Conservation (phyloP, 2,329 filamentous ascomycete species). For the Teratosphaeria epicoccoides region DNA sequence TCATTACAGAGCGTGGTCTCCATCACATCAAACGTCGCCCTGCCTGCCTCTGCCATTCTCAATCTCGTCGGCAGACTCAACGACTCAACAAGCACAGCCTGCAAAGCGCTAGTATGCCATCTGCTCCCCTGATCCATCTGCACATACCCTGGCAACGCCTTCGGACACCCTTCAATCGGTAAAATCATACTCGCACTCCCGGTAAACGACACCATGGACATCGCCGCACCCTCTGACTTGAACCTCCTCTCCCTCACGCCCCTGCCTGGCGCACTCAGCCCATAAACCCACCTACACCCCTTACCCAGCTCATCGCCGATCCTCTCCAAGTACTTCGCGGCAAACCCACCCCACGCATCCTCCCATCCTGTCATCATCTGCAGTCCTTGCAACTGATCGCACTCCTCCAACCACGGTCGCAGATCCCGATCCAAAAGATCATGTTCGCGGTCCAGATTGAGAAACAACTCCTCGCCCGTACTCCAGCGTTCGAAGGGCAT, state of each 20-base stretch:
- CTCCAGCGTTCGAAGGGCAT: constrained; percentile 73
- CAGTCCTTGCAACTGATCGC: constrained; percentile 80
- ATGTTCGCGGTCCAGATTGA: constrained; percentile 49
- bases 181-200: constrained; percentile 66
- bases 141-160: constrained; percentile 46
- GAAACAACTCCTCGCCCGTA: constrained; percentile 62
- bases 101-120: constrained; percentile 73
- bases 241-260: constrained; percentile 34
- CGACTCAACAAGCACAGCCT: constrained; percentile 67
- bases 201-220: constrained; percentile 57
- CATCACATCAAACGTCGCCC: constrained; percentile 50
- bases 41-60: constrained; percentile 33
- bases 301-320: constrained; percentile 88
- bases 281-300: constrained; percentile 77
- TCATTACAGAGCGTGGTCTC: constrained; percentile 59
- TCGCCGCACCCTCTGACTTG: constrained; percentile 58
- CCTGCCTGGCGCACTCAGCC: constrained; percentile 40
- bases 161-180: constrained; percentile 57
- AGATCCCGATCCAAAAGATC: constrained; percentile 87
- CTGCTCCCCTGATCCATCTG: constrained; percentile 51
- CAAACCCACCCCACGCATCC: constrained; percentile 42
- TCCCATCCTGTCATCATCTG: constrained; percentile 50
- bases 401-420: constrained; percentile 80
- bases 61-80: constrained; percentile 67
- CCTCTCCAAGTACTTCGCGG: constrained; percentile 44